phyloP scores from a whole-genome alignment of 2,329 filamentous ascomycete species.

The Colletotrichum viniferum region DNA sequence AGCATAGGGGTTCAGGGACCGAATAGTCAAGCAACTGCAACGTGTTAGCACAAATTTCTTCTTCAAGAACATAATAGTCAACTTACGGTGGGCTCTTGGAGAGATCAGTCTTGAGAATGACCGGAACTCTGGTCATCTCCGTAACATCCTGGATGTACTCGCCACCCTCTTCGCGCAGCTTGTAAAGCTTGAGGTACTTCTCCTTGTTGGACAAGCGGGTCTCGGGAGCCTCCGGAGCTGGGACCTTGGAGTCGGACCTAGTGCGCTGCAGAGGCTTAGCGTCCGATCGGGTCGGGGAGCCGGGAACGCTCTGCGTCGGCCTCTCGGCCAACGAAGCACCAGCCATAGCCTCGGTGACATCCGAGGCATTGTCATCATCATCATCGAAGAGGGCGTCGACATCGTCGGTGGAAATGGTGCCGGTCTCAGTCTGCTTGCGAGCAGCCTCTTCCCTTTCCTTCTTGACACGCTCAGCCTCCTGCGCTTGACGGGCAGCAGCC shows the following conservation, averaged over 20 bases:
- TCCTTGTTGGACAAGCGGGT: slow-evolving; percentile 89
- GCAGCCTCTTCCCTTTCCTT: slow-evolving; percentile 91
- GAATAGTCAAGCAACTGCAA: slow-evolving; percentile 78
- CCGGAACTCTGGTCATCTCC: slow-evolving; percentile 97
- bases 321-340: slow-evolving; percentile 89
- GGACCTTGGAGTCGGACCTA: slow-evolving; percentile 91
- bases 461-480: slow-evolving; percentile 79
- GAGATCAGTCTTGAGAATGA: slow-evolving; percentile 97
- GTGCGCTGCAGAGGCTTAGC: slow-evolving; percentile 80
- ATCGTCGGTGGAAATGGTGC: slow-evolving; percentile 90
- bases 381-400: slow-evolving; percentile 96
- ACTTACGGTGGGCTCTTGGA: slow-evolving; percentile 99
- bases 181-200: slow-evolving; percentile 91
- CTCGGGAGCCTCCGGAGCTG: slow-evolving; percentile 75
- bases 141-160: slow-evolving; percentile 98
- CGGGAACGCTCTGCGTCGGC: slow-evolving; percentile 92
- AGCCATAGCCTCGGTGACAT: slow-evolving; percentile 88
- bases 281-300: slow-evolving; percentile 80
- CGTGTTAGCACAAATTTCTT: slow-evolving; percentile 38
- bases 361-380: slow-evolving; percentile 85
- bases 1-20: slow-evolving; percentile 81
- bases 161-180: slow-evolving; percentile 87
- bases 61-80: not conserved
- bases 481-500: slow-evolving; percentile 78
- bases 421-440: slow-evolving; percentile 92